Evolutionary conservation across 116 monocot genomes (phyloP).

Genomic region (Posidonia oceanica): DNA sequence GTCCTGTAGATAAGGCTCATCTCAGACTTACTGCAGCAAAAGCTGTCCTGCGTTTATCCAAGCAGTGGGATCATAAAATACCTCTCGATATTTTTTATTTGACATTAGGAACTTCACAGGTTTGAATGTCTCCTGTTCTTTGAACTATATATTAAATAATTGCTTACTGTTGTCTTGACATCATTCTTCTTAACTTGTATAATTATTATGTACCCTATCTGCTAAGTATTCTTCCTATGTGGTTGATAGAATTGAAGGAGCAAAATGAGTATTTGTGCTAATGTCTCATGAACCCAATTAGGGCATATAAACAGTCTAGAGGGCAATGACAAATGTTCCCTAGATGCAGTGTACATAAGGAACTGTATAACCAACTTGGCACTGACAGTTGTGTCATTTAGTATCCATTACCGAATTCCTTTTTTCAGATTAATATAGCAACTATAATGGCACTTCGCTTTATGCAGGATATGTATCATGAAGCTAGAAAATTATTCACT

Average conservation of each 20-base stretch:
- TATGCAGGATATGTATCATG: slow-evolving; percentile 48
- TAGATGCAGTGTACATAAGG: too few species aligned
- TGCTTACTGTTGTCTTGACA: background rate
- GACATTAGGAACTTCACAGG: slow-evolving; percentile 82
- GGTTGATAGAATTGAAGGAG: too few species aligned
- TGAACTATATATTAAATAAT: background rate
- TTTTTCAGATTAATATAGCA: background rate
- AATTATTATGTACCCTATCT: background rate
- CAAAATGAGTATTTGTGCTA: too few species aligned
- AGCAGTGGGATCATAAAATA: slow-evolving; percentile 88
- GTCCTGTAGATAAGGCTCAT: slow-evolving; percentile 77
- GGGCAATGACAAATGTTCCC: too few species aligned
- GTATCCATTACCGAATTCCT: background rate
- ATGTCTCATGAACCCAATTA: too few species aligned
- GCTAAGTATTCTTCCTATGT: too few species aligned
- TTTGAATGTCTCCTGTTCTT: slow-evolving; percentile 10
- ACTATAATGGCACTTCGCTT: background rate
- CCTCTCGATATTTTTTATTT: slow-evolving; percentile 68
- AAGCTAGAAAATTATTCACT: slow-evolving; percentile 65
- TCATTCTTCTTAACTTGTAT: background rate
- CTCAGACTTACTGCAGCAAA: slow-evolving; percentile 86
- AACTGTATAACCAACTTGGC: too few species aligned
- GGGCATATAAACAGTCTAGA: too few species aligned
- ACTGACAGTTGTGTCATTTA: background rate
- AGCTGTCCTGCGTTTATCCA: slow-evolving; percentile 86